A percentile compares a stretch with the other conserved stretches of the same genome.
Conservation (phyloP, 176 grass and related monocot genomes). For the Eleusine coracana region DNA sequence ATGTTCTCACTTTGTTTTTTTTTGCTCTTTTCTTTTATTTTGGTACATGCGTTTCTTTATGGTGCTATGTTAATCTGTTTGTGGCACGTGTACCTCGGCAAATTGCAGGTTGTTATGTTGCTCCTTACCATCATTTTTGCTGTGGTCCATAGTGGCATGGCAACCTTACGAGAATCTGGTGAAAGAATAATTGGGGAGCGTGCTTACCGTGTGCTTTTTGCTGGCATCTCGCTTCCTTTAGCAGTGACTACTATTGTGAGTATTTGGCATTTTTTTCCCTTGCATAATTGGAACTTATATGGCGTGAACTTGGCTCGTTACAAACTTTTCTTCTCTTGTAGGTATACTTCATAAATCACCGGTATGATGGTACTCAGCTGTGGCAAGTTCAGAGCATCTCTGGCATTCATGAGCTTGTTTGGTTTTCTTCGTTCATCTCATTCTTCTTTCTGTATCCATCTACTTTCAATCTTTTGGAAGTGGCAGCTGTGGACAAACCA, state of each 20-base stretch:
- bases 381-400: slow-evolving; percentile 78
- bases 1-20: not conserved
- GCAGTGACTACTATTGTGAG: slow-evolving; percentile 85
- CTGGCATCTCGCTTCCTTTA: slow-evolving; percentile 88
- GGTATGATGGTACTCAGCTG: slow-evolving; percentile 80
- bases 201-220: slow-evolving; percentile 83
- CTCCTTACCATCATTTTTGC: slow-evolving; percentile 84
- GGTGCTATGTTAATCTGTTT: not conserved
- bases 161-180: slow-evolving; percentile 76
- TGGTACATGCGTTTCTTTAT: not conserved
- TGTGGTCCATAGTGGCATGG: slow-evolving; percentile 86
- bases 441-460: slow-evolving; percentile 95
- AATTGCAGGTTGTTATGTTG: slow-evolving; percentile 75
- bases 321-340: slow-evolving; percentile 34
- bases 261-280: slow-evolving; percentile 26
- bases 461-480: slow-evolving; percentile 96
- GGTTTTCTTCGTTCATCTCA: slow-evolving; percentile 76
- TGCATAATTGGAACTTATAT: not conserved
- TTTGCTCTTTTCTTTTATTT: not conserved
- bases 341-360: slow-evolving; percentile 98
- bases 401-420: slow-evolving; percentile 85
- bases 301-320: not conserved
- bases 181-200: slow-evolving; percentile 86
- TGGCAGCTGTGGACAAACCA: slow-evolving; percentile 94
- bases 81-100: not conserved